Percentiles rank a stretch among this genome's conserved stretches.
Evolutionary conservation across 768 basidiomycete genomes (phyloP).

Genomic region (Macrolepiota fuliginosa): DNA sequence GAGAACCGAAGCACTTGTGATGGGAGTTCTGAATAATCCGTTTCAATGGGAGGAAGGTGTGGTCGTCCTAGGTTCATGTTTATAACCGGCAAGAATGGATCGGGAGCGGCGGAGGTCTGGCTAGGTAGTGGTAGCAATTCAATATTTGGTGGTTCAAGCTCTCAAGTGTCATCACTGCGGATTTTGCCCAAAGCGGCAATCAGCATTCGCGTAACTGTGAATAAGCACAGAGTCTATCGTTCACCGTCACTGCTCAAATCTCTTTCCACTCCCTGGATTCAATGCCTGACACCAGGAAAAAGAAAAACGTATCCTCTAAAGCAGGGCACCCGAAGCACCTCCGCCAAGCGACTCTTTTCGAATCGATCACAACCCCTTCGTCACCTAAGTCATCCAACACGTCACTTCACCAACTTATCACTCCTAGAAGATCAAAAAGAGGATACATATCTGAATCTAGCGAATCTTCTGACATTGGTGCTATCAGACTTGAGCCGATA

Average conservation of each 20-base stretch:
- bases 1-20: background rate
- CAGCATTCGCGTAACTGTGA: background rate
- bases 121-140: background rate
- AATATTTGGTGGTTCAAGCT: too few species aligned
- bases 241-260: background rate
- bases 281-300: slow-evolving; percentile 6
- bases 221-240: background rate
- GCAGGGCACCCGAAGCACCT: slow-evolving; percentile 23
- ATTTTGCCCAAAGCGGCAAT: background rate
- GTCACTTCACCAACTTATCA: background rate
- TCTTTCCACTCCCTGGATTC: background rate
- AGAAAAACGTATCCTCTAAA: slow-evolving; percentile 6
- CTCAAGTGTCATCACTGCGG: background rate
- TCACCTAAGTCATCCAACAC: background rate
- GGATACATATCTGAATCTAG: slow-evolving; percentile 16
- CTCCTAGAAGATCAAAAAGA: slow-evolving; percentile 11
- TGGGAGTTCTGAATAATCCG: background rate
- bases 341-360: slow-evolving; percentile 44
- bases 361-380: slow-evolving; percentile 16
- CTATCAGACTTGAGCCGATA: slow-evolving; percentile 48
- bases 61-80: slow-evolving; percentile 1
- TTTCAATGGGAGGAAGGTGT: slow-evolving; percentile 13
- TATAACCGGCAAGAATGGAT: background rate
- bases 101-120: background rate
- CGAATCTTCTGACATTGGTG: slow-evolving; percentile 43